phyloP scores from a whole-genome alignment of 2,329 filamentous ascomycete genomes.

The Hypoxylon sp. region DNA sequence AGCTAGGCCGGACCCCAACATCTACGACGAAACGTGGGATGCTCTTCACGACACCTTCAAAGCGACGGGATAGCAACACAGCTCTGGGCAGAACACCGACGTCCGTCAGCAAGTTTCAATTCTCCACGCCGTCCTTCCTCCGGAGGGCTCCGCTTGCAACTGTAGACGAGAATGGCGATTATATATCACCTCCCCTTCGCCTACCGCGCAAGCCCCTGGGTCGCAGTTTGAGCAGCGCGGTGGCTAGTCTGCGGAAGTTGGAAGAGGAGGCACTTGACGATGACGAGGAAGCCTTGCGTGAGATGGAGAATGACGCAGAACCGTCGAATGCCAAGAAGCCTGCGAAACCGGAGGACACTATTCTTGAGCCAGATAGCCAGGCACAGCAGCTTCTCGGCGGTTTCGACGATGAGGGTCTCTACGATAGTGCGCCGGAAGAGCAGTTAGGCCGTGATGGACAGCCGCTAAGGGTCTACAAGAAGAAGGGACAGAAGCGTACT shows the following conservation, averaged over 20 bases:
- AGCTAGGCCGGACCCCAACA: conserved; percentile 65
- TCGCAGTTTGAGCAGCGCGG: conserved; percentile 80
- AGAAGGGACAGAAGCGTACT: conserved; percentile 86
- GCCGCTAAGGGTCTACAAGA: conserved; percentile 79
- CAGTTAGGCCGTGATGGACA: conserved; percentile 68
- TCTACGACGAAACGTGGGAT: conserved; percentile 73
- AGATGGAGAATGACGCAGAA: conserved; percentile 71
- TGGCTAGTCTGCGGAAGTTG: conserved; percentile 77
- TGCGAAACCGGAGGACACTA: conserved; percentile 52
- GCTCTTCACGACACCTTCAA: conserved; percentile 76
- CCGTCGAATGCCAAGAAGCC: conserved; percentile 34
- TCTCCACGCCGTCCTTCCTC: conserved; percentile 81
- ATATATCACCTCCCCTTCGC: conserved; percentile 65
- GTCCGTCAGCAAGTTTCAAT: conserved; percentile 69
- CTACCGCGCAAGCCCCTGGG: conserved; percentile 74
- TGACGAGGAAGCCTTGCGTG: conserved; percentile 80
- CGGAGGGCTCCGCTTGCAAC: conserved; percentile 66
- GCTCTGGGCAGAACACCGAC: conserved; percentile 62
- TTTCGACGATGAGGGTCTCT: conserved; percentile 74
- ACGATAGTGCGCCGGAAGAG: conserved; percentile 70
- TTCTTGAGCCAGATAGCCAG: conserved; percentile 64
- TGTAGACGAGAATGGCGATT: conserved; percentile 70
- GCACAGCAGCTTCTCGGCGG: conserved; percentile 66
- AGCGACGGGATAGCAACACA: conserved; percentile 61
- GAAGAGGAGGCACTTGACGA: conserved; percentile 80